Conservation (phyloP, 768 basidiomycete genomes). For the Trametopsis cervina region DNA sequence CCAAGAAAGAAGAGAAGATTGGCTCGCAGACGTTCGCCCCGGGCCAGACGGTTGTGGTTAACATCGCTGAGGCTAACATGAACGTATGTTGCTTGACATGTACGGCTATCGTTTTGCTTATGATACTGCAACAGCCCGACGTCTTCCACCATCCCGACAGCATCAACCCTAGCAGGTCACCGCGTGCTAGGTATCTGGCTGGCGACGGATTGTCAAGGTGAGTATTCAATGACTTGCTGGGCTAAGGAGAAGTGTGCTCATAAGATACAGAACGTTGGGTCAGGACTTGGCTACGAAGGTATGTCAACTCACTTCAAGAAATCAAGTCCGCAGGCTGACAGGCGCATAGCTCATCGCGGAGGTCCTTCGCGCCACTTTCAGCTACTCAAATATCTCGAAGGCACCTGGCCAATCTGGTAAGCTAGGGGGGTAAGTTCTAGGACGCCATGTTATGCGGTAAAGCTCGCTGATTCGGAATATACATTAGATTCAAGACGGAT, state of each 20-base stretch:
- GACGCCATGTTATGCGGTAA: not conserved
- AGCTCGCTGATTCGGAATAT: not conserved
- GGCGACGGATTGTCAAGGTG: constrained; percentile 42
- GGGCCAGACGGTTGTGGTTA: constrained; percentile 53
- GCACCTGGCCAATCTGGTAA: constrained; percentile 63
- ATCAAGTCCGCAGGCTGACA: not conserved
- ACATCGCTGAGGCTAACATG: constrained; percentile 48
- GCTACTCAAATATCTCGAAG: constrained; percentile 49
- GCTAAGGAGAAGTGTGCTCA: not conserved
- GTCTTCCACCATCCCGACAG: constrained; percentile 42
- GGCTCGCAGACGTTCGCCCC: constrained; percentile 36
- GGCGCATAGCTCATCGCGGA: constrained; percentile 43
- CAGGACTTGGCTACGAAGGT: constrained; percentile 52
- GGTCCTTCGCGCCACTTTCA: constrained; percentile 59
- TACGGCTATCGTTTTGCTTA: constrained; percentile 3
- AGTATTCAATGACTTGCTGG: constrained; percentile 16
- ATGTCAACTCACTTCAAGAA: constrained; percentile 3
- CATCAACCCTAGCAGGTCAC: constrained; percentile 38
- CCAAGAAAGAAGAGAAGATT: constrained; percentile 38
- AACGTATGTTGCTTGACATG: constrained; percentile 40
- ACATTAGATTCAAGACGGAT: constrained; percentile 41
- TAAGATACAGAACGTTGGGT: constrained; percentile 31
- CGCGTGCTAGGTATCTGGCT: constrained; percentile 39
- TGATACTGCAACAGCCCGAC: constrained; percentile 31
- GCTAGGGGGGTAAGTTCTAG: constrained; percentile 41